Conservation (phyloP, 2,329 filamentous ascomycete species). For the Pyrenochaeta sp. region DNA sequence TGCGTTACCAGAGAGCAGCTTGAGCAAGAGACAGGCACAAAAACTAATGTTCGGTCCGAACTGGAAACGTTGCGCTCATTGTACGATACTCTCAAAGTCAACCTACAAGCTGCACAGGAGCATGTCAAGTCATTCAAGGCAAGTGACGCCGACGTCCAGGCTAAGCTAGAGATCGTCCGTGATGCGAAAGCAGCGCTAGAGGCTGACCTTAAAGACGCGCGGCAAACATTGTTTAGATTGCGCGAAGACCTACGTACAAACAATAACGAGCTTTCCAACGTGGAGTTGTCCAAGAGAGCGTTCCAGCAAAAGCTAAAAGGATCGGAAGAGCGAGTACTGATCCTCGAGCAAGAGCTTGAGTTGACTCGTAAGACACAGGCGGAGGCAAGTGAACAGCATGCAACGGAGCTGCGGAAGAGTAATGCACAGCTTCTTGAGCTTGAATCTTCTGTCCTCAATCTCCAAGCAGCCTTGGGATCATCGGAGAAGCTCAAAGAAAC, state of each 20-base stretch:
- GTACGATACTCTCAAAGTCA: conserved; percentile 22
- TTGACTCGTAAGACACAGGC: conserved; percentile 22
- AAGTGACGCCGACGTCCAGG: conserved; percentile 21
- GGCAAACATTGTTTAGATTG: conserved; percentile 27
- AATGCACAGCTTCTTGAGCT: conserved; percentile 34
- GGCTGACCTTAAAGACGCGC: conserved; percentile 26
- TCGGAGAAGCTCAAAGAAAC: conserved; percentile 25
- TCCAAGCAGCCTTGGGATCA: conserved; percentile 22
- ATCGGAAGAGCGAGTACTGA: conserved; percentile 27
- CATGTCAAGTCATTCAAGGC: conserved; percentile 30
- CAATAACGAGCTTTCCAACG: conserved; percentile 30
- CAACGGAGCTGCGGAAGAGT: conserved; percentile 21
- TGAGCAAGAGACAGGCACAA: conserved; percentile 20
- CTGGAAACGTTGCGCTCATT: conserved; percentile 27
- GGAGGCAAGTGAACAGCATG: conserved; percentile 19
- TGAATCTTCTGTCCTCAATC: conserved; percentile 26
- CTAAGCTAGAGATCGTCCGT: conserved; percentile 28
- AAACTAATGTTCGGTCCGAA: conserved; percentile 27
- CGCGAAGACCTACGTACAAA: conserved; percentile 29
- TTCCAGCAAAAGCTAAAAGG: conserved; percentile 29
- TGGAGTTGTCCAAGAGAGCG: conserved; percentile 30
- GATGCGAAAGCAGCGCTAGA: conserved; percentile 31
- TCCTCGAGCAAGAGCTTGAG: conserved; percentile 30
- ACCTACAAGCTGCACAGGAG: conserved; percentile 32
- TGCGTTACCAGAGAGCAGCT: conserved; percentile 17